A percentile compares a stretch with the other conserved stretches of the same genome.
Conservation (phyloP, 2,329 filamentous ascomycete genomes). For the Aureobasidium sp. region DNA sequence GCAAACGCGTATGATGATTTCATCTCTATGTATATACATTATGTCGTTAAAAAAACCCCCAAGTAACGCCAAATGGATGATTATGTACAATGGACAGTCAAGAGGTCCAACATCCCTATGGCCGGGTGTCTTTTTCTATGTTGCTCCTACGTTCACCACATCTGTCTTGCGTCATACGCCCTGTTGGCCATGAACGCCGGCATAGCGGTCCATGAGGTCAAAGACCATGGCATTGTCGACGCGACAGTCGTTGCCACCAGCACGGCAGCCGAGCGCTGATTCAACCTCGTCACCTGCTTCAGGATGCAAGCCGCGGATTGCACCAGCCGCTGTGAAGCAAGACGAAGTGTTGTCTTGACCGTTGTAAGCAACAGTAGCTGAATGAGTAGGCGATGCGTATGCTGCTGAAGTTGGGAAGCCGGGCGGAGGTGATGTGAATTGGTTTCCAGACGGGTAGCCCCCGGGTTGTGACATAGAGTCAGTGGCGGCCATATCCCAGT, state of each 20-base stretch:
- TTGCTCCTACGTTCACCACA: no score
- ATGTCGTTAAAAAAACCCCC: no score
- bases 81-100: no score
- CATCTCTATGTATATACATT: no score
- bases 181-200: neutral
- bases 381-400: neutral
- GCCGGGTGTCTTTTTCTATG: no score
- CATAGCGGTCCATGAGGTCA: constrained; percentile 41
- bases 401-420: neutral
- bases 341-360: constrained; percentile 22
- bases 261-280: constrained; percentile 34
- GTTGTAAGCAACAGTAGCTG: neutral
- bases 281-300: constrained; percentile 34
- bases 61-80: no score
- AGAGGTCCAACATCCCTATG: no score
- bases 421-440: neutral
- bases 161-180: neutral
- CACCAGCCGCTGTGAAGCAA: constrained; percentile 37
- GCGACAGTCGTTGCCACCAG: constrained; percentile 33
- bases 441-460: neutral
- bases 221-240: constrained; percentile 40
- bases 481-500: constrained; percentile 8
- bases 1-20: no score
- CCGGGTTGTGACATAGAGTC: neutral
- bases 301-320: constrained; percentile 39